Conservation (phyloP, 345 rosid species). For the Sapria himalayana region DNA sequence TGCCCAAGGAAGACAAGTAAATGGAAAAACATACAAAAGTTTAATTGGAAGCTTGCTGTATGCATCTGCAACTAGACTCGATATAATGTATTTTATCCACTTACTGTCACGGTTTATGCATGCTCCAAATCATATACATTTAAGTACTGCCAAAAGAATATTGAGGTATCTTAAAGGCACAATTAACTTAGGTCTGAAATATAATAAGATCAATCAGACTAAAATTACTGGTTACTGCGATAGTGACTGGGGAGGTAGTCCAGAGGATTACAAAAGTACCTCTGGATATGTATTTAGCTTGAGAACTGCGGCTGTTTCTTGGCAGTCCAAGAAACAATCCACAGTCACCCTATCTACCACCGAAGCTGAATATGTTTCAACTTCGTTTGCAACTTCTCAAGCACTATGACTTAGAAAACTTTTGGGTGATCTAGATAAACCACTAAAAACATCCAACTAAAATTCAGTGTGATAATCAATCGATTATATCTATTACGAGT, state of each 20-base stretch:
- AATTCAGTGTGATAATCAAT: background rate
- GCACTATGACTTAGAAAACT: background rate
- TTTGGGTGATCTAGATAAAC: background rate
- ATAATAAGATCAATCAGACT: too few species aligned
- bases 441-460: background rate
- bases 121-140: too few species aligned
- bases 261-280: background rate
- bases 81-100: too few species aligned
- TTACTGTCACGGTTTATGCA: too few species aligned
- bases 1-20: too few species aligned
- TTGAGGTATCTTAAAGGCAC: too few species aligned
- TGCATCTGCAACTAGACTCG: too few species aligned
- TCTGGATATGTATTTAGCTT: background rate
- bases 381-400: background rate
- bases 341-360: too few species aligned
- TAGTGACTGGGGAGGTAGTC: background rate
- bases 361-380: background rate
- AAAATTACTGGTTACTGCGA: background rate
- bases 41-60: too few species aligned
- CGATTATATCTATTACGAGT: background rate
- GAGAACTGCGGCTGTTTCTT: background rate
- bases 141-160: too few species aligned
- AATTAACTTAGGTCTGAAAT: too few species aligned
- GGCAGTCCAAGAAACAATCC: background rate
- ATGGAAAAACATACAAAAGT: too few species aligned